A percentile compares a stretch with the other conserved stretches of the same genome.
These are phyloP conservation scores for Claviceps purpurea DNA, from an alignment of 2,329 filamentous ascomycete genomes.

Conservation along the genomic window DNA sequence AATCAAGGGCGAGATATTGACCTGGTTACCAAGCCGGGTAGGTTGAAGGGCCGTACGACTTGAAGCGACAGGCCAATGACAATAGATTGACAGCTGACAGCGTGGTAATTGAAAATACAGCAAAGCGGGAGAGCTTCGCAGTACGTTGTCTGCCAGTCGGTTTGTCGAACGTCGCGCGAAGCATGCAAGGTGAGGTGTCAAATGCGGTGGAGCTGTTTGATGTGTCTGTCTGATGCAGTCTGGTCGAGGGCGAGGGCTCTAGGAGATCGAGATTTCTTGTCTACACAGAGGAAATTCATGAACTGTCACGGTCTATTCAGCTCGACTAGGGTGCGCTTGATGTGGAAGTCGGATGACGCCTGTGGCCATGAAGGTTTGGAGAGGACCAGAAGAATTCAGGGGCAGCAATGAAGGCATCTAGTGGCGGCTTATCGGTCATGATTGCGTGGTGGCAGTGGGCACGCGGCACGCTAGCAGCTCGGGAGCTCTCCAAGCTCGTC, in stretches of 20 bases:
- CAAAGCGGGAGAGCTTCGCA: not conserved
- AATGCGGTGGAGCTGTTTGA: constrained; percentile 5
- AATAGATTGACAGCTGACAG: not conserved
- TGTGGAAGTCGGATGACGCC: not conserved
- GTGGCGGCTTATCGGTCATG: not conserved
- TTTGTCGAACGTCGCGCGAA: constrained; percentile 3
- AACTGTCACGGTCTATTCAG: too few relatives aligned
- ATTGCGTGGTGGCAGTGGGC: not conserved
- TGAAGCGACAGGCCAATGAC: not conserved
- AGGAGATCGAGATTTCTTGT: not conserved
- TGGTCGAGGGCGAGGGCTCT: not conserved
- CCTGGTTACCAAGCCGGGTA: not conserved
- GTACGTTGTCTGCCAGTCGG: not conserved
- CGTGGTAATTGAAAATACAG: not conserved
- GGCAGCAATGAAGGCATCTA: not conserved
- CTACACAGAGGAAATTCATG: too few relatives aligned
- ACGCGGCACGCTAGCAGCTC: not conserved
- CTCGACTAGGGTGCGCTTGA: too few relatives aligned
- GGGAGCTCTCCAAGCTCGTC: not conserved
- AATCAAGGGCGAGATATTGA: not conserved
- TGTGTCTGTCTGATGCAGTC: constrained; percentile 1
- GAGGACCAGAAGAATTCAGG: not conserved
- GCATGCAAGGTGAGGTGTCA: constrained; percentile 14
- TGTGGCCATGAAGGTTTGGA: not conserved
- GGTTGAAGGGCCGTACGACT: not conserved